A percentile compares a stretch with the other conserved stretches of the same genome.
phyloP scores from a whole-genome alignment of 108 stramenopile species.

The Stephanodiscus triporus region DNA sequence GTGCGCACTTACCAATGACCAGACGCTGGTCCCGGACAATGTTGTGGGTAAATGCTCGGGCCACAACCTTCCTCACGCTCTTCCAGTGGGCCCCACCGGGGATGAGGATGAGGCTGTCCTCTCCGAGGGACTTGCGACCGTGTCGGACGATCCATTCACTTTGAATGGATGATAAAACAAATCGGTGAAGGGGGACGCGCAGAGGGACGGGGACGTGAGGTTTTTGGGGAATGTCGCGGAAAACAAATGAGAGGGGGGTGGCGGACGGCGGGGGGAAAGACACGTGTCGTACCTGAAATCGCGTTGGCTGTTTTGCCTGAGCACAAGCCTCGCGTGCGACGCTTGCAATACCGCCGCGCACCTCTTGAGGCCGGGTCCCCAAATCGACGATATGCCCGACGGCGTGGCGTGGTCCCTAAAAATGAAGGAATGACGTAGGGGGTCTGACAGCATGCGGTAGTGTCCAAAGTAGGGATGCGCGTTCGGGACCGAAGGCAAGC shows the following conservation, averaged over 20 bases:
- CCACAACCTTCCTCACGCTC: constrained; percentile 12
- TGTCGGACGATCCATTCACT: constrained; percentile 17
- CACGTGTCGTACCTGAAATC: constrained; percentile 6
- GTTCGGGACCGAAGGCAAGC: background rate
- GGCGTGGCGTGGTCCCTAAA: constrained; percentile 16
- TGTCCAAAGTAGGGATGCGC: constrained; percentile 13
- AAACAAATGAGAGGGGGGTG: too few species aligned
- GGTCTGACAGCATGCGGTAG: constrained; percentile 12
- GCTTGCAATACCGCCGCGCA: constrained; percentile 16
- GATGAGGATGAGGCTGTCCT: constrained; percentile 33
- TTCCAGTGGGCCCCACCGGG: constrained; percentile 22
- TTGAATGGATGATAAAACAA: too few species aligned
- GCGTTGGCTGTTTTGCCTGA: constrained; percentile 19
- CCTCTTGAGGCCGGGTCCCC: constrained; percentile 5
- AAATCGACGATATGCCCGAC: constrained; percentile 16
- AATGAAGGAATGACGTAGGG: background rate
- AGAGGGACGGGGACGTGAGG: too few species aligned
- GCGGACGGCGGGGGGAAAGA: too few species aligned
- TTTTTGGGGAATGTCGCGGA: too few species aligned
- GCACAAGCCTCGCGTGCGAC: constrained; percentile 17
- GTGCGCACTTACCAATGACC: constrained; percentile 15
- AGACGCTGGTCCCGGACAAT: background rate
- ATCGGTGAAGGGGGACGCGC: too few species aligned
- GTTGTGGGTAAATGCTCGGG: constrained; percentile 18
- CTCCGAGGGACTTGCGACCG: constrained; percentile 27